Conservation (phyloP, 2,329 filamentous ascomycete species). For the Cercospora berteroae region DNA sequence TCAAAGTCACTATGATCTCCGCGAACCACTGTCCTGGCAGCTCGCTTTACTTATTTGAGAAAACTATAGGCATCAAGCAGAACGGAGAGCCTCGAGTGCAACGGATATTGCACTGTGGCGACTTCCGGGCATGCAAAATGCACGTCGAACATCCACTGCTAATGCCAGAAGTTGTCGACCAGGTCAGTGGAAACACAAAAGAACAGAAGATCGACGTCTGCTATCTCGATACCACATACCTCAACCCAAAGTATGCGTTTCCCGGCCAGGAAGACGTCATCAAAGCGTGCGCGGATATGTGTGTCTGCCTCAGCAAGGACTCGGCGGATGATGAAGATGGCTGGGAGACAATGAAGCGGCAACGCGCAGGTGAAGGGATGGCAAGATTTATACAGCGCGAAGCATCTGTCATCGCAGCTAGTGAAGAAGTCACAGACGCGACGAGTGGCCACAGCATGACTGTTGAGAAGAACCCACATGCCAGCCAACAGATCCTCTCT, state of each 20-base stretch:
- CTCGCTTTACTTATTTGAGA: slow-evolving; percentile 90
- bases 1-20: slow-evolving; percentile 87
- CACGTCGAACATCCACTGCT: slow-evolving; percentile 82
- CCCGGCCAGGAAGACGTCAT: slow-evolving; percentile 87
- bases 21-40: slow-evolving; percentile 97
- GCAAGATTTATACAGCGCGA: slow-evolving; percentile 58
- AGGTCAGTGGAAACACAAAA: slow-evolving; percentile 65
- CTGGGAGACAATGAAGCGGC: slow-evolving; percentile 57
- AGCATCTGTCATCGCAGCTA: slow-evolving; percentile 38
- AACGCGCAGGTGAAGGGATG: slow-evolving; percentile 59
- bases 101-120: slow-evolving; percentile 88
- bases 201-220: slow-evolving; percentile 92
- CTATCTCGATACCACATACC: slow-evolving; percentile 95
- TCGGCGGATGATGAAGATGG: slow-evolving; percentile 56
- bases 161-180: slow-evolving; percentile 69
- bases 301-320: slow-evolving; percentile 70
- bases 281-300: slow-evolving; percentile 81
- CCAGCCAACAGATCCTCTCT: slow-evolving; percentile 34
- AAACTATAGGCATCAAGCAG: slow-evolving; percentile 61
- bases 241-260: slow-evolving; percentile 94
- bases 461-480: slow-evolving; percentile 33
- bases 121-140: slow-evolving; percentile 85
- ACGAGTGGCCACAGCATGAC: slow-evolving; percentile 39
- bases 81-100: slow-evolving; percentile 59
- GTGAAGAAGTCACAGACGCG: slow-evolving; percentile 40